Evolutionary conservation across 73 alveolate genomes (phyloP).

Genomic region (Paramecium octaurelia): DNA sequence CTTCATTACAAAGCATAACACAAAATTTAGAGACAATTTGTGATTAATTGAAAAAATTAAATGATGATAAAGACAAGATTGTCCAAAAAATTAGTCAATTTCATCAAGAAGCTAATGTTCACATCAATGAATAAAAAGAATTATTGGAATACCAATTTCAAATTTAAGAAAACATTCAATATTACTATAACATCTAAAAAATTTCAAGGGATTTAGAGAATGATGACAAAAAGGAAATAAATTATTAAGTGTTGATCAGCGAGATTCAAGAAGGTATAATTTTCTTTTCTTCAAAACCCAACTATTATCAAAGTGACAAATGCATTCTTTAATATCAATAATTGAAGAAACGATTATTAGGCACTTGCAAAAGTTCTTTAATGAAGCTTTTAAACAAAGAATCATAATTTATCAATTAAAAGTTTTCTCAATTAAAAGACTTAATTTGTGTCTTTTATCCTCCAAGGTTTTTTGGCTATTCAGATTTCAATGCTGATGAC

Average conservation of each 20-base stretch:
- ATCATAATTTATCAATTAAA: not conserved
- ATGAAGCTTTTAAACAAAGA: not conserved
- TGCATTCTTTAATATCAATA: not conserved
- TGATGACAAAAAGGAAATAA: not conserved
- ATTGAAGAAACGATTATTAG: not conserved
- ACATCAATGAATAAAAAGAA: not conserved
- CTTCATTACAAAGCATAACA: not conserved
- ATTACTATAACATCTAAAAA: not conserved
- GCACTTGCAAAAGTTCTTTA: not conserved
- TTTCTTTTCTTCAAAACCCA: conserved; percentile 8
- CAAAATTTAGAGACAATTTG: not conserved
- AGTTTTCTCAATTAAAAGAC: not conserved
- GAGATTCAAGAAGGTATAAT: conserved; percentile 15
- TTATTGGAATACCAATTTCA: not conserved
- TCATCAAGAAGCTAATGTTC: conserved; percentile 40
- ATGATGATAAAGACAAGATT: conserved; percentile 27
- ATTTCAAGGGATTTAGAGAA: not conserved
- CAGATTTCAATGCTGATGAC: not conserved
- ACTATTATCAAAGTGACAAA: not conserved
- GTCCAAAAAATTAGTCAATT: not conserved
- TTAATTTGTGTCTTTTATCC: conserved; percentile 23
- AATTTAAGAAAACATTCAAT: not conserved
- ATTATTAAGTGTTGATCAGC: not conserved
- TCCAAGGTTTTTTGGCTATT: not conserved
- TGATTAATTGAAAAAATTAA: not conserved